Conservation (phyloP, 129 eudicot genomes). For the Kitagawia praeruptora region DNA sequence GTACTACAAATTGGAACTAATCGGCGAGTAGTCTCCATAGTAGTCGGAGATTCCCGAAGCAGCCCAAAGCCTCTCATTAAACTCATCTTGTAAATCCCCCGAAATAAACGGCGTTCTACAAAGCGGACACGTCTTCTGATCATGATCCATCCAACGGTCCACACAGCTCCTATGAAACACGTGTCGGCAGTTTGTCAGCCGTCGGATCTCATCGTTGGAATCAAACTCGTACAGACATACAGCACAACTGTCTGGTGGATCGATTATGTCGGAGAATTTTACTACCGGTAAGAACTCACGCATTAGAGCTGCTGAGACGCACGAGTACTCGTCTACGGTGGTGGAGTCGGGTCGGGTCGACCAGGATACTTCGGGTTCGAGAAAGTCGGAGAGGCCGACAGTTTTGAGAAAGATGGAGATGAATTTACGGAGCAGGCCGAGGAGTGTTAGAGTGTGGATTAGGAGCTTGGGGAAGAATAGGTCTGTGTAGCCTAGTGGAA, state of each 20-base stretch:
- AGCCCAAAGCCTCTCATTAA: slow-evolving; percentile 65
- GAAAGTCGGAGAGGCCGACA: slow-evolving; percentile 52
- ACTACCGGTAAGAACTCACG: slow-evolving; percentile 83
- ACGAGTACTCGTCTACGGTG: slow-evolving; percentile 12
- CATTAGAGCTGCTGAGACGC: slow-evolving; percentile 54
- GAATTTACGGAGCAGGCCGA: slow-evolving; percentile 44
- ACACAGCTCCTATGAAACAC: slow-evolving; percentile 72
- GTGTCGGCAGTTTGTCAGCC: slow-evolving; percentile 73
- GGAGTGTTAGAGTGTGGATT: slow-evolving; percentile 36
- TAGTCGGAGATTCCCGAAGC: slow-evolving; percentile 70
- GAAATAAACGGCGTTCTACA: slow-evolving; percentile 72
- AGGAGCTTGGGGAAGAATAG: slow-evolving; percentile 55
- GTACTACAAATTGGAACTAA: slow-evolving; percentile 30
- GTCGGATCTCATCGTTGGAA: slow-evolving; percentile 70
- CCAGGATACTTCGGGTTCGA: slow-evolving; percentile 51
- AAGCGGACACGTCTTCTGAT: slow-evolving; percentile 89
- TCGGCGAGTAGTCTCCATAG: slow-evolving; percentile 45
- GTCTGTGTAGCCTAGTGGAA: slow-evolving; percentile 70
- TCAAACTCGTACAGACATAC: slow-evolving; percentile 83
- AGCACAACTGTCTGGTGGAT: slow-evolving; percentile 68
- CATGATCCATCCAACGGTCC: slow-evolving; percentile 98
- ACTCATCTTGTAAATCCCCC: slow-evolving; percentile 49
- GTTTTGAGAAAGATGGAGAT: slow-evolving; percentile 20
- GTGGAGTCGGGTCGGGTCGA: slow-evolving; percentile 22
- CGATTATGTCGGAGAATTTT: slow-evolving; percentile 43